Evolutionary conservation across 1,139 yeast genomes (phyloP).

Genomic region (Suhomyces wounanorum): DNA sequence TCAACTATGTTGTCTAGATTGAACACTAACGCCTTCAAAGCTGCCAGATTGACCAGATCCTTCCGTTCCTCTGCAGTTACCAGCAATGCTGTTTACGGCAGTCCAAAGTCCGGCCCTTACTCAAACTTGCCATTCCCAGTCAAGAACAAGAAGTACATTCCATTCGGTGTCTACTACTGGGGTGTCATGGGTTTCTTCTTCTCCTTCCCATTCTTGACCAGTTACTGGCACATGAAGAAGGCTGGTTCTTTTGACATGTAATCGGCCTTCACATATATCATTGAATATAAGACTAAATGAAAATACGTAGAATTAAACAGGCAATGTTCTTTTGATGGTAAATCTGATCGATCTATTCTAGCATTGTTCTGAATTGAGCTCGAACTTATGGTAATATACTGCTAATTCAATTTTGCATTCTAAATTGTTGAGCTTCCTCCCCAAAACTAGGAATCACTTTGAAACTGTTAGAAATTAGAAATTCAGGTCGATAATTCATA

Average conservation of each 20-base stretch:
- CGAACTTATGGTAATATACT: too few species aligned
- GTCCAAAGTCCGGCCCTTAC: constrained; percentile 80
- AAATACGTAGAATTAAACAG: not conserved
- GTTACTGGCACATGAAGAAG: constrained; percentile 73
- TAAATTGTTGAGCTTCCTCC: too few species aligned
- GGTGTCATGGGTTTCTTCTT: constrained; percentile 67
- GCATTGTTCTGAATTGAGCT: too few species aligned
- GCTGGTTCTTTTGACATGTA: constrained; percentile 54
- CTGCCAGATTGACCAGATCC: constrained; percentile 29
- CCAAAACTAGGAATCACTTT: too few species aligned
- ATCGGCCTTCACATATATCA: constrained; percentile 3
- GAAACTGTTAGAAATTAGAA: too few species aligned
- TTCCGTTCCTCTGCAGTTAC: constrained; percentile 40
- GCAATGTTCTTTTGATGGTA: too few species aligned
- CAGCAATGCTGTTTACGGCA: constrained; percentile 38
- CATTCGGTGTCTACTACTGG: constrained; percentile 80
- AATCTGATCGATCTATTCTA: too few species aligned
- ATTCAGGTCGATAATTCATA: too few species aligned
- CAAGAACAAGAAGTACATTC: constrained; percentile 80
- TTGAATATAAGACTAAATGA: constrained; percentile 1
- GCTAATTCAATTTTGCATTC: too few species aligned
- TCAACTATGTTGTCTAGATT: constrained; percentile 17
- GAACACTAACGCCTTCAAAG: constrained; percentile 12
- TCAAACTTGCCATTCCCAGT: constrained; percentile 92
- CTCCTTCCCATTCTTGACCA: constrained; percentile 67